Percentiles rank a stretch among this genome's conserved stretches.
These are phyloP conservation scores for Phytophthora podocarpi DNA, from an alignment of 352 stramenopile species.

Conservation along the genomic window DNA sequence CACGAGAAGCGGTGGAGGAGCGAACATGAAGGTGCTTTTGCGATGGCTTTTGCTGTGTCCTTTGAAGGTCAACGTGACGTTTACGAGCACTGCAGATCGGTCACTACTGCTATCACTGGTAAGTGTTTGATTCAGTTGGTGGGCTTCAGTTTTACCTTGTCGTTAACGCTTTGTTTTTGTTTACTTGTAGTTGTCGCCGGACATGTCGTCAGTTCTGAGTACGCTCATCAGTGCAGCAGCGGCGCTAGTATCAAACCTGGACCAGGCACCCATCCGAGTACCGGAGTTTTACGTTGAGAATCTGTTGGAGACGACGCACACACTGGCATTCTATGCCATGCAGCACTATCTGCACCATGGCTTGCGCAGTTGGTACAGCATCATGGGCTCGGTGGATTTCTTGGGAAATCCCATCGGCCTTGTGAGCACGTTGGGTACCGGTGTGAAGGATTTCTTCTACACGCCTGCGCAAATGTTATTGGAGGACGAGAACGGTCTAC, in stretches of 20 bases:
- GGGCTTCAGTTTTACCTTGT: background rate
- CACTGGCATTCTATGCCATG: slow-evolving; percentile 84
- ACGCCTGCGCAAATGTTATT: slow-evolving; percentile 93
- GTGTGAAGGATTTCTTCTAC: slow-evolving; percentile 96
- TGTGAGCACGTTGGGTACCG: slow-evolving; percentile 87
- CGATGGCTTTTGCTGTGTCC: slow-evolving; percentile 82
- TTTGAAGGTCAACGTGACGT: slow-evolving; percentile 90
- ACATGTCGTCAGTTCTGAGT: slow-evolving; percentile 81
- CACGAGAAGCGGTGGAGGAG: slow-evolving; percentile 41
- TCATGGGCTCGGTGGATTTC: slow-evolving; percentile 91
- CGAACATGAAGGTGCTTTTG: slow-evolving; percentile 77
- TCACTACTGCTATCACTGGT: slow-evolving; percentile 83
- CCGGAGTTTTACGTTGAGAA: slow-evolving; percentile 92
- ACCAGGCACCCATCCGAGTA: slow-evolving; percentile 87
- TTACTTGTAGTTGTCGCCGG: slow-evolving; percentile 61
- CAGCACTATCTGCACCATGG: slow-evolving; percentile 89
- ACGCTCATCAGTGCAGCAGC: slow-evolving; percentile 83
- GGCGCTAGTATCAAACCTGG: slow-evolving; percentile 83
- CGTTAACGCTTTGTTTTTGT: slow-evolving; percentile 10
- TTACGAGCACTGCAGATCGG: slow-evolving; percentile 83
- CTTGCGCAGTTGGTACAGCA: slow-evolving; percentile 85
- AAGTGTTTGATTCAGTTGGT: slow-evolving; percentile 13
- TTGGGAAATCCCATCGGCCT: slow-evolving; percentile 91
- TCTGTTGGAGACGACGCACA: slow-evolving; percentile 85
- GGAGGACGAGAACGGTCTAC: slow-evolving; percentile 85